Conservation (phyloP, 2,329 filamentous ascomycete genomes). For the Nothomitra cinnamomea region DNA sequence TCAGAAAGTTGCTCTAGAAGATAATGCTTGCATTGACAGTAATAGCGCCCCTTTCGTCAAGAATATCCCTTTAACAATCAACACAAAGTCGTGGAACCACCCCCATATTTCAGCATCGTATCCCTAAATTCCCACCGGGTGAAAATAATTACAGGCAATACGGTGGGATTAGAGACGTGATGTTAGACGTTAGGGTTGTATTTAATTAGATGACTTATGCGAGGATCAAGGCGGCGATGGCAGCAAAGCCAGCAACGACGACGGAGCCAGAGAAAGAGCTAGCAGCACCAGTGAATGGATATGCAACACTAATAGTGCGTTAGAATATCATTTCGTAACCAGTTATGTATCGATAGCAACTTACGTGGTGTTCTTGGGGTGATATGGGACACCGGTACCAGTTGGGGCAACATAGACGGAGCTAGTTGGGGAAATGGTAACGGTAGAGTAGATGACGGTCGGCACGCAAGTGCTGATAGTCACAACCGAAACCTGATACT, state of each 20-base stretch:
- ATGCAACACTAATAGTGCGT: slow-evolving; percentile 2
- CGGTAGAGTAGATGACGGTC: slow-evolving; percentile 4
- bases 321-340: slow-evolving; percentile 7
- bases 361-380: slow-evolving; percentile 33
- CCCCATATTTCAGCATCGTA: too few relatives aligned
- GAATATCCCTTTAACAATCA: too few relatives aligned
- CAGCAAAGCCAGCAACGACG: slow-evolving; percentile 17
- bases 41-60: too few relatives aligned
- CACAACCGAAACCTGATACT: background rate
- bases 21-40: too few relatives aligned
- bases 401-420: slow-evolving; percentile 7
- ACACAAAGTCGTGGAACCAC: too few relatives aligned
- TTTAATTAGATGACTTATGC: slow-evolving; percentile 14
- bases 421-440: slow-evolving; percentile 10
- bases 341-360: slow-evolving; percentile 4
- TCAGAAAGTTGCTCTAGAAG: too few relatives aligned
- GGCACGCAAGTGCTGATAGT: slow-evolving; percentile 7
- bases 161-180: too few relatives aligned
- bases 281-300: slow-evolving; percentile 17
- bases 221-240: slow-evolving; percentile 16
- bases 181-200: too few relatives aligned
- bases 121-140: too few relatives aligned
- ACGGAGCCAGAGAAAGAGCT: slow-evolving; percentile 16
- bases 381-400: slow-evolving; percentile 15
- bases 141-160: too few relatives aligned